A percentile compares a stretch with the other conserved stretches of the same genome.
phyloP scores from a whole-genome alignment of 495 filamentous ascomycete species.

The Lophium mytilinum region DNA sequence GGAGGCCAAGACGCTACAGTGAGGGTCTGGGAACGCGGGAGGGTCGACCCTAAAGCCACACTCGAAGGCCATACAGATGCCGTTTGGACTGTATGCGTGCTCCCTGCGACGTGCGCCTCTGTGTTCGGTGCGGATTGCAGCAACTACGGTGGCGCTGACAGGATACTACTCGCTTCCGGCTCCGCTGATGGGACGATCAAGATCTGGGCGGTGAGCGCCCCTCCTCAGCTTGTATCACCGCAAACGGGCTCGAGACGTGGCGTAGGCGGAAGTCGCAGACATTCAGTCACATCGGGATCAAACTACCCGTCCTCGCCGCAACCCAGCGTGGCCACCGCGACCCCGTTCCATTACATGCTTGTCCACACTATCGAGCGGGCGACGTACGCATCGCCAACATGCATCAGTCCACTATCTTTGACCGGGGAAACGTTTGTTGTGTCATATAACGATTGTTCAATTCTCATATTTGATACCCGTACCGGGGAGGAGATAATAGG shows the following conservation, averaged over 20 bases:
- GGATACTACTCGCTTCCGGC: slow-evolving; percentile 83
- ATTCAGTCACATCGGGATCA: slow-evolving; percentile 84
- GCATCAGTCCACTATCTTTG: slow-evolving; percentile 76
- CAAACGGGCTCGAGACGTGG: slow-evolving; percentile 60
- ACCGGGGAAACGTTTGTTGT: slow-evolving; percentile 92
- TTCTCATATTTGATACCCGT: slow-evolving; percentile 84
- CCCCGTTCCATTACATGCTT: slow-evolving; percentile 58
- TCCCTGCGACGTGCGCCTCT: slow-evolving; percentile 72
- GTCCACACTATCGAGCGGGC: slow-evolving; percentile 73
- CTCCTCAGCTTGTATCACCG: slow-evolving; percentile 74
- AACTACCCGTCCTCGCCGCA: slow-evolving; percentile 88
- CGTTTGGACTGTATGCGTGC: slow-evolving; percentile 89
- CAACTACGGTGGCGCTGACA: slow-evolving; percentile 66
- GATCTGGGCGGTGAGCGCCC: slow-evolving; percentile 91
- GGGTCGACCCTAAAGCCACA: slow-evolving; percentile 92
- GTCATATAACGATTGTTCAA: slow-evolving; percentile 79
- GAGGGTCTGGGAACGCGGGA: slow-evolving; percentile 86
- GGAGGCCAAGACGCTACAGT: slow-evolving; percentile 91
- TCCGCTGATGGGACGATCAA: slow-evolving; percentile 86
- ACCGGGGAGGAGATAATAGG: slow-evolving; percentile 83
- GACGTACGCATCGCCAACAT: slow-evolving; percentile 68
- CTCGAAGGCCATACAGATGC: slow-evolving; percentile 91
- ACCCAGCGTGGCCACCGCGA: slow-evolving; percentile 66
- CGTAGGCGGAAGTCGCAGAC: slow-evolving; percentile 69
- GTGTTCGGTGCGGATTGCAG: slow-evolving; percentile 64